Conservation (phyloP, 495 filamentous ascomycete species). For the Chaetomidium leptoderma region DNA sequence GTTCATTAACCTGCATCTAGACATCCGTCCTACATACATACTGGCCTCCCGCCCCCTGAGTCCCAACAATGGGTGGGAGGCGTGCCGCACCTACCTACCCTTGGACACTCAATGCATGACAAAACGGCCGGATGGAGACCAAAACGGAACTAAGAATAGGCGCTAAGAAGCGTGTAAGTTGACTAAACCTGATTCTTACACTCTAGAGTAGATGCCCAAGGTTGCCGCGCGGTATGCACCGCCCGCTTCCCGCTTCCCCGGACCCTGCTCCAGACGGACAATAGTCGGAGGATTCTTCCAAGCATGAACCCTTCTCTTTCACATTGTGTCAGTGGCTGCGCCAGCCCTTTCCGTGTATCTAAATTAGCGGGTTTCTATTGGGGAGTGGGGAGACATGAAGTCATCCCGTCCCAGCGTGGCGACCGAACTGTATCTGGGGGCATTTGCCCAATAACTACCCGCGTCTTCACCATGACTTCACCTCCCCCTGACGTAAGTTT, state of each 20-base stretch:
- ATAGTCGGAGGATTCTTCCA: neutral
- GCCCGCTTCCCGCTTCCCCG: neutral
- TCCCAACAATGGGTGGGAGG: neutral
- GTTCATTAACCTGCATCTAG: neutral
- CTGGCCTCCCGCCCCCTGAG: neutral
- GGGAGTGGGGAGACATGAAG: neutral
- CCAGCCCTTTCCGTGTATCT: neutral
- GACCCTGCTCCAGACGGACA: neutral
- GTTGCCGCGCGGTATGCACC: neutral
- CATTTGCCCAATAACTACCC: neutral
- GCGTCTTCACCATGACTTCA: neutral
- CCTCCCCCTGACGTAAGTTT: slow-evolving; percentile 10
- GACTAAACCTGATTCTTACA: neutral
- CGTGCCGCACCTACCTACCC: no score
- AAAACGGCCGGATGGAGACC: neutral
- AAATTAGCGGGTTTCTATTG: neutral
- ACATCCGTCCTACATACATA: neutral
- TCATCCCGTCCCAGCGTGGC: slow-evolving; percentile 11
- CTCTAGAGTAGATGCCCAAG: no score
- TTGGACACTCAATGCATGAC: neutral
- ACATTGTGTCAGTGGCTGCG: neutral
- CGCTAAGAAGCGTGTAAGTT: neutral
- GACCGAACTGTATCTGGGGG: neutral
- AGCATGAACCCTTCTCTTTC: neutral
- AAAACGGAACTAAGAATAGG: neutral